Base-by-base conservation (phyloP, 1,139 yeast species). In the Blastobotrys indianensis region DNA sequence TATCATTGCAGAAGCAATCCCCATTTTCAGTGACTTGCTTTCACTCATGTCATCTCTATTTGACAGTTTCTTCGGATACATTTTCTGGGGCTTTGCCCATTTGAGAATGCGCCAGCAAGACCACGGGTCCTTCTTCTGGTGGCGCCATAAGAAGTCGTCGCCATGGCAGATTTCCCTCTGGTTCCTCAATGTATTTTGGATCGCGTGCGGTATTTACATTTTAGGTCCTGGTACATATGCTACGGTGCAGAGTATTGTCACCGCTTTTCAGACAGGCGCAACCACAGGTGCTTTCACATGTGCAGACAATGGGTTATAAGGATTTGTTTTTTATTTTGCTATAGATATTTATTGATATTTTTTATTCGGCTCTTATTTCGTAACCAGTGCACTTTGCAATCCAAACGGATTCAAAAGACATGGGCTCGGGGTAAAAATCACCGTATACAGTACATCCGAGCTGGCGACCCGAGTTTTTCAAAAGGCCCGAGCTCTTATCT, bases 11-110 rank as follows among this genome's bases (percentile, higher is more conserved):
- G 81, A 79, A 57, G 82, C 76, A 30, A 77, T 79, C 56, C 84
- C 84, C 11, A 78, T 79, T 61, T 79, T 79, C 61, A 70, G 77
- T 29, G 82, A 77, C 55, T 63, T 79, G 53, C 66, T 79, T 39
- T 71, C 80, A 5, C 65, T 79, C 56, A 77, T 79, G 82, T 73
- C 77, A n/a, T 77, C 83, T 2, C 65, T 79, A 44, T 79, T 79
- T 56, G 83, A 77, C 59, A 76, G 82, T 58, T 79, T 81, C 79
- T 79, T 79, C 55, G 83, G 83, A 0, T 79, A 75, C 56, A 75
- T 78, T 16, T 79, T 78, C 56, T 79, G 83, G 83, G 82, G 81
- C n/a, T 72, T 76, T 32, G 82, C 83, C 0, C 78, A 62, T 60
- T 69, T 77, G 57, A 71, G 54, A 32, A 49, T 64, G 46, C 51